A percentile compares a stretch with the other conserved stretches of the same genome.
phyloP scores from a whole-genome alignment of 495 filamentous ascomycete genomes.

The Aspergillus avenaceus region DNA sequence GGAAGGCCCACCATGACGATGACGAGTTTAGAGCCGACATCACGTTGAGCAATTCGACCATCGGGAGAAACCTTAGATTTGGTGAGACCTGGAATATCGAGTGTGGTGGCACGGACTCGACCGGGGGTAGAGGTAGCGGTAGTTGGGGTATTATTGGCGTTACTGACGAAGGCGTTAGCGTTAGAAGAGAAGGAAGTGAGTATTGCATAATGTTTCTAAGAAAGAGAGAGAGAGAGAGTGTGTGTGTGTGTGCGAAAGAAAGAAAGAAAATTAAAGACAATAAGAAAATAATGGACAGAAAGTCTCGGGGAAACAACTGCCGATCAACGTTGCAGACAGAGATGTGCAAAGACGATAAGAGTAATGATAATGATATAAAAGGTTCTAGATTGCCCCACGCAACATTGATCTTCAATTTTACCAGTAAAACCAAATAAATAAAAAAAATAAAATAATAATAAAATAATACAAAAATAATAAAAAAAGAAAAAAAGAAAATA shows the following conservation, averaged over 20 bases:
- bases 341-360: no score
- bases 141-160: constrained; percentile 28
- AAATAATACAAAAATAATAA: no score
- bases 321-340: neutral
- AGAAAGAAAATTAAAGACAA: neutral
- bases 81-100: constrained; percentile 86
- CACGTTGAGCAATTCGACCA: constrained; percentile 83
- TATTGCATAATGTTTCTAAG: no score
- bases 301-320: neutral
- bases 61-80: constrained; percentile 92
- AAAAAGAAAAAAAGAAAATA: constrained; percentile 10
- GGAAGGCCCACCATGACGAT: constrained; percentile 98
- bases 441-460: no score
- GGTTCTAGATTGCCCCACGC: no score
- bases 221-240: no score
- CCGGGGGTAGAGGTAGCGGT: constrained; percentile 37
- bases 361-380: no score
- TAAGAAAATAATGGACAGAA: neutral
- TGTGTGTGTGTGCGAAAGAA: no score
- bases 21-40: constrained; percentile 92
- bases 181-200: neutral
- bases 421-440: no score
- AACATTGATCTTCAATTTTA: no score
- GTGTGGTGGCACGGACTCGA: constrained; percentile 73
- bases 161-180: constrained; percentile 5